Conservation (phyloP, 768 basidiomycete genomes). For the Clitopilus hobsonii region DNA sequence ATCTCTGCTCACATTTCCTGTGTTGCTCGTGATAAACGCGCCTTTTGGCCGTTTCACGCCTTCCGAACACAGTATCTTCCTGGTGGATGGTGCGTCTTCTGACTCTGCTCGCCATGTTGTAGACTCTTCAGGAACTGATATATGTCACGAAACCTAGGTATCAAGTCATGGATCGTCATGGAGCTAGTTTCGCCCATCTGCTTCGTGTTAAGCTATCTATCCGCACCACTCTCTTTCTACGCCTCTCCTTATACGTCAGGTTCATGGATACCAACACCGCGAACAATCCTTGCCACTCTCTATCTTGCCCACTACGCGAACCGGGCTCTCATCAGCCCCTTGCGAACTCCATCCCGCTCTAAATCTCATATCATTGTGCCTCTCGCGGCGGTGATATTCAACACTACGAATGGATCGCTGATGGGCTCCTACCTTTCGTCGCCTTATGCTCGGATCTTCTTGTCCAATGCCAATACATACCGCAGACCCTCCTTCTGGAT, state of each 20-base stretch:
- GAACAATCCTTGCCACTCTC: conserved; percentile 47
- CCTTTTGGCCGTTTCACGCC: conserved; percentile 9
- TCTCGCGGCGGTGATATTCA: conserved; percentile 55
- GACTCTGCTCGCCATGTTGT: too few species aligned
- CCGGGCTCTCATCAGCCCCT: conserved; percentile 73
- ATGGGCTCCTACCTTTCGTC: conserved; percentile 71
- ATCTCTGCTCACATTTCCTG: conserved; percentile 1
- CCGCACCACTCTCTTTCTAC: conserved; percentile 40
- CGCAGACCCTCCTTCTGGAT: conserved; percentile 47
- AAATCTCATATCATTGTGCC: conserved; percentile 68
- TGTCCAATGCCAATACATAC: conserved; percentile 24
- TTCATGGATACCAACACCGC: conserved; percentile 27
- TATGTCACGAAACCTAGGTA: conserved; percentile 9
- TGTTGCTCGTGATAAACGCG: conserved; percentile 6
- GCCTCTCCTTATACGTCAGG: conserved; percentile 22
- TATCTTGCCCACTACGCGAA: conserved; percentile 81
- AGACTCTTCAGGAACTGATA: background rate
- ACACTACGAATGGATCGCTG: conserved; percentile 65
- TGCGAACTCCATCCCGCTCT: conserved; percentile 76
- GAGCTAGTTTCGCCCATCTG: conserved; percentile 58
- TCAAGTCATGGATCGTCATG: conserved; percentile 73
- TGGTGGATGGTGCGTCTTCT: conserved; percentile 8
- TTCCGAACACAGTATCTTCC: conserved; percentile 5
- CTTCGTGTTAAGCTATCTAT: conserved; percentile 47
- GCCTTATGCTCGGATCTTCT: conserved; percentile 39